Base-by-base conservation (phyloP, 768 basidiomycete species). In the Tulasnella sp. region DNA sequence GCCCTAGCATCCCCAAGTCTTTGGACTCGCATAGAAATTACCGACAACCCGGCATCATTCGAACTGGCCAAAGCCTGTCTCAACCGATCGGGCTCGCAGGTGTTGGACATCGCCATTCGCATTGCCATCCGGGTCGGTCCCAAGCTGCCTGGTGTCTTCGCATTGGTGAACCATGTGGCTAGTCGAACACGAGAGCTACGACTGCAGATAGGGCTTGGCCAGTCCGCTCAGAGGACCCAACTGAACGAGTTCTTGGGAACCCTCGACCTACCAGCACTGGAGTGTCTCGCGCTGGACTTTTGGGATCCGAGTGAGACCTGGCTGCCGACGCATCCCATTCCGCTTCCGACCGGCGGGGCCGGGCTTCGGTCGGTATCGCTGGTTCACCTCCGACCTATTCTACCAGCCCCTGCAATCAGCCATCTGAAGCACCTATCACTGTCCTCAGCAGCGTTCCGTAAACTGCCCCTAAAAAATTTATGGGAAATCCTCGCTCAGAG, bases 21-120 rank as follows among this genome's bases (percentile, higher is more conserved):
- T 20, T 69, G 64, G 64, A 69, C 64, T 69, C 64, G 34, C 64
- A 37, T 69, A 24, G 64, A 69, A 20, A 69, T 69, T 31, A 69
- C 64, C 34, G 64, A 69, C 64, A 69, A 69, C 3, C 64, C 64
- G 0, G 64, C 64, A 11, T 69, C 64, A 4, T 69, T 69, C 12
- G 64, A 69, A 20, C 31, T 69, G 18, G 64, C 64, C 64, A 69
- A 69, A 37, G 64, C 31, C 20, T 69, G 64, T 14, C 64, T 69
- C 31, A 28, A 69, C 31, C 28, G 64, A 6, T 69, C 64, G 64
- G 64, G 64, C 31, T 69, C 64, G 16, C 64, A 69, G 6, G 20
- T 37, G 64, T 3, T 69, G 4, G 64, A 69, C 14, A 20, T 69
- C 31, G 64, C 64, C 34, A 69, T 69, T 34, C 64, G 64, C 31